Evolutionary conservation across 148 eudicot species (phyloP), one percentile per base, ranked within the genome.

Genomic region (Polygonum maritimum): DNA sequence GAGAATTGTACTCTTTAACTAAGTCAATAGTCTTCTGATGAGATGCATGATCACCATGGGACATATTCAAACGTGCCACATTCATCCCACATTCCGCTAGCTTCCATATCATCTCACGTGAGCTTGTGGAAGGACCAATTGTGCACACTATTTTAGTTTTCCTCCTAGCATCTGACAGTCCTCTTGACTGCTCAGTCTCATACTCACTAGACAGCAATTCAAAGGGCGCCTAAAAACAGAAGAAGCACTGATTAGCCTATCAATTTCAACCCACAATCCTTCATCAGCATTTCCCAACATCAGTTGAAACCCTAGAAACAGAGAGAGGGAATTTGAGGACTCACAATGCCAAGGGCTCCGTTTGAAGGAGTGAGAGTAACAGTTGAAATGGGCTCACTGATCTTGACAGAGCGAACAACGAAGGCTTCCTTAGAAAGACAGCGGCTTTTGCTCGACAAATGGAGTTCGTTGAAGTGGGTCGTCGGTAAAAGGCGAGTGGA

Each of bases 21-120:
- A 95, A 83, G 82, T 95, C 96, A 78, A 95, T 90, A 45, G 97
- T 95, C 82, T 95, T 92, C 86, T 90, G 87, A 71, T 95, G 99
- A 18, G 99, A 95, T 15, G 92, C 85, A 86, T 95, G 99, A 76
- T 95, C 94, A 51, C 97, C 97, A 63, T 95, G 99, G 10, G 99
- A 95, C 99, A 95, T 95, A 84, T 95, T 95, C 57, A 95, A 80
- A 65, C 99, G 97, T 40, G 99, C 99, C 75, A 95, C 96, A 77
- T 92, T 89, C 99, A 95, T 95, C 63, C 99, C 99, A 70, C 85
- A 76, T 82, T 95, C 97, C 15, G 96, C 97, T 73, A 95, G 85
- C 77, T 87, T 95, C 97, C 97, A 92, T 83, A 95, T 92, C 99
- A 95, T 95, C 75, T 95, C 97, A 4, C 91, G 89, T 38, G 94